Evolutionary conservation across 768 basidiomycete genomes (phyloP), one percentile per base, ranked within the genome.

Genomic region (Mycena pura): DNA sequence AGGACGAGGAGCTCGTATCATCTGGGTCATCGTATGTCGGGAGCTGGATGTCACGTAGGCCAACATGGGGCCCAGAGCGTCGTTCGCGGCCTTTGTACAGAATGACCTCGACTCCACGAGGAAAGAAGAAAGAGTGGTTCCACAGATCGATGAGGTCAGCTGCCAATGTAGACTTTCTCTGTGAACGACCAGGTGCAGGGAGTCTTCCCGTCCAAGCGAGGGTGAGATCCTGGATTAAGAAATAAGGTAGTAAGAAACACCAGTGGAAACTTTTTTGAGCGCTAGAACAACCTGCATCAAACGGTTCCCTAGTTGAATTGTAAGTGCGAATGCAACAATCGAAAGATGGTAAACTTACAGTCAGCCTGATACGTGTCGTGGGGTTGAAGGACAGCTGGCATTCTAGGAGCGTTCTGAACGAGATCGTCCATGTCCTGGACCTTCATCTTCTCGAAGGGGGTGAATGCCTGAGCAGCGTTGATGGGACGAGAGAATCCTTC

Each of bases 11-110:
- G 6, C 1, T 78, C 77, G 31, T n/a, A n/a, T 76, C 73, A 36
- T 74, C 68, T 51, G 80, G 77, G 39, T 81, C 79, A 15, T 81
- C 77, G n/a, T 79, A 75, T 21, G 73, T 71, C n/a, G 84, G 82
- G 32, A 88, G 76, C 48, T 81, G 76, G 52, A 79, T 75, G 65
- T 92, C 91, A 34, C 85, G 64, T 1, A 75, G 67, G 41, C 91
- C 91, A 0, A 78, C 76, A 28, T 74, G 75, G 6, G 78, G 78
- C 3, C 92, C 92, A n/a, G 91, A 87, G 63, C 89, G 87, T 32
- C 90, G 85, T 73, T 92, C 87, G 45, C 82, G 84, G 40, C 92
- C 92, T 70, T 87, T 90, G 80, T 85, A 94, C n/a, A 95, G 79
- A 32, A 92, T 81, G 45, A 92, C 76, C 66, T 95, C 92, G n/a